phyloP scores from a whole-genome alignment of 2,329 filamentous ascomycete species.

The Curvularia hawaiiensis region DNA sequence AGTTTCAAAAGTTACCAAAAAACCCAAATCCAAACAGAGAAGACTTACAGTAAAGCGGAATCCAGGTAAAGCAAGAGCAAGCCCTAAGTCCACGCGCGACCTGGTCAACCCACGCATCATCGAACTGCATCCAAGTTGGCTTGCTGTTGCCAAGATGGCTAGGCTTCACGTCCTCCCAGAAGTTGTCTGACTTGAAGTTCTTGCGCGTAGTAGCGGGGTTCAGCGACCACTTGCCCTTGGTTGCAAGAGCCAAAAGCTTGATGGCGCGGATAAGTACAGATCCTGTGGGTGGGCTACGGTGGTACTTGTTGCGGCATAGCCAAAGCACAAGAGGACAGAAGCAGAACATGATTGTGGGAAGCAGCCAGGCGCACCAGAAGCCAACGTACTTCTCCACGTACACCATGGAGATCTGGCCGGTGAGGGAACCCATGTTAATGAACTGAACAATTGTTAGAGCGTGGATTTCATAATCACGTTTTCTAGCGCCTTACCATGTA shows the following conservation, averaged over 20 bases:
- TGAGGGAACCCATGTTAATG: conserved; percentile 64
- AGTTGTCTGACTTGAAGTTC: conserved; percentile 61
- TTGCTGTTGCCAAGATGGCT: conserved; percentile 63
- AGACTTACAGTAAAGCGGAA: conserved; percentile 45
- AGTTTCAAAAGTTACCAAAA: background rate
- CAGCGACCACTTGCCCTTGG: conserved; percentile 67
- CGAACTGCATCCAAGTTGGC: conserved; percentile 79
- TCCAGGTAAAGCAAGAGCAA: conserved; percentile 60
- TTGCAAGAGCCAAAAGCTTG: conserved; percentile 63
- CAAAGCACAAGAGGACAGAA: conserved; percentile 66
- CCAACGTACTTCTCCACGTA: conserved; percentile 78
- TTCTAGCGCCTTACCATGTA: conserved; percentile 51
- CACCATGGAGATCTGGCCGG: conserved; percentile 74
- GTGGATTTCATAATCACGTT: background rate
- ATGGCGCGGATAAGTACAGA: conserved; percentile 73
- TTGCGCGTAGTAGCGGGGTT: conserved; percentile 65
- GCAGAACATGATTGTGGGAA: conserved; percentile 70
- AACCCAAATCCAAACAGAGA: background rate
- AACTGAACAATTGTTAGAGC: conserved; percentile 25
- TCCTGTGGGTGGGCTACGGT: conserved; percentile 68
- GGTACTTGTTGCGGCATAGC: conserved; percentile 66
- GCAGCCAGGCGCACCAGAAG: conserved; percentile 73
- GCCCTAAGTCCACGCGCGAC: conserved; percentile 47
- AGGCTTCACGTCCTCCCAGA: conserved; percentile 74
- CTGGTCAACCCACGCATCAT: conserved; percentile 78